These are phyloP conservation scores for Suillus placidus DNA, from an alignment of 768 basidiomycete genomes.

Conservation along the genomic window DNA sequence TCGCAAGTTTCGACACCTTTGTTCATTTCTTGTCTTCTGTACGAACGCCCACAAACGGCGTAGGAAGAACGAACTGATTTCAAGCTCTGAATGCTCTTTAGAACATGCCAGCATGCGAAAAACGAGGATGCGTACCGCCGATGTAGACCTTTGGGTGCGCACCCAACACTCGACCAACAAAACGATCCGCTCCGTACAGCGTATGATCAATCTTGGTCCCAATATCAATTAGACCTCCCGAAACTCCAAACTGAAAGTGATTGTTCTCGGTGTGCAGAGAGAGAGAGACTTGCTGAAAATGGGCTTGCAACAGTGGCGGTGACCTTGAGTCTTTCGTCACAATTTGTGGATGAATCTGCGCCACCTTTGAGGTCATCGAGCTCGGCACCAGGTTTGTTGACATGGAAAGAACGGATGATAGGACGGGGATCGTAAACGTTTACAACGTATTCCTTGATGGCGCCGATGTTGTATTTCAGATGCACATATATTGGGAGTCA, in stretches of 20 bases:
- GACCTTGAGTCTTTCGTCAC: no score
- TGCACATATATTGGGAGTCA: no score
- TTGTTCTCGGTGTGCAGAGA: constrained; percentile 95
- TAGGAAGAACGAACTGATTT: constrained; percentile 92
- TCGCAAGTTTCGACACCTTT: constrained; percentile 56
- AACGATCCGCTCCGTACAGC: constrained; percentile 92
- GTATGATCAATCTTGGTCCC: no score
- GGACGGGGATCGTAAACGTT: no score
- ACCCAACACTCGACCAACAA: constrained; percentile 96
- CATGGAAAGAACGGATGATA: no score
- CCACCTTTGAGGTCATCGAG: no score
- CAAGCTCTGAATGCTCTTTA: constrained; percentile 59
- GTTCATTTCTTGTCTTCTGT: constrained; percentile 99
- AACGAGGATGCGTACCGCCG: constrained; percentile 44
- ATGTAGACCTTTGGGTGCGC: constrained; percentile 91
- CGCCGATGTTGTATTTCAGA: no score
- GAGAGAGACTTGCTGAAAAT: constrained; percentile 89
- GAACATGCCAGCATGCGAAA: not conserved
- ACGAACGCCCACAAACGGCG: constrained; percentile 95
- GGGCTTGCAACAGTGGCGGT: constrained; percentile 76
- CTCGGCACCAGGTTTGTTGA: no score
- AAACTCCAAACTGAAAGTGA: constrained; percentile 90
- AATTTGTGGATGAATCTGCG: no score
- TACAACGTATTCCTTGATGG: no score
- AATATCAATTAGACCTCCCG: constrained; percentile 95